These are phyloP conservation scores for Paramecium biaurelia DNA, from an alignment of 73 alveolate genomes.

Conservation along the genomic window DNA sequence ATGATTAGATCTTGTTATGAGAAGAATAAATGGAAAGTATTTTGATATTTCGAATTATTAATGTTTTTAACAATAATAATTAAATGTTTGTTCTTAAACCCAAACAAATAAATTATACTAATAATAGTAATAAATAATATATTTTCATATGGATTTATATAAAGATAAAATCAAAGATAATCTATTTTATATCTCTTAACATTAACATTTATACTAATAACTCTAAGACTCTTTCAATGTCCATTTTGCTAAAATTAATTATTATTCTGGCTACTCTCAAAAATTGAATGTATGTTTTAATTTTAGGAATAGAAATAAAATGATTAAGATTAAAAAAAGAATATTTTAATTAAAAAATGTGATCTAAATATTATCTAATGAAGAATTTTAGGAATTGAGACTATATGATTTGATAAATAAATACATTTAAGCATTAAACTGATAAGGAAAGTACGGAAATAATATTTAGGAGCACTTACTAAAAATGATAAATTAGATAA, in stretches of 20 bases:
- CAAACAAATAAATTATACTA: background rate
- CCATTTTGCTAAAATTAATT: background rate
- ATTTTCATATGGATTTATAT: background rate
- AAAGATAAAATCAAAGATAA: background rate
- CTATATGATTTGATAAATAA: conserved; percentile 90
- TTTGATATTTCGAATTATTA: background rate
- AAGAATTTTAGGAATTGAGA: conserved; percentile 52
- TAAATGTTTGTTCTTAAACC: background rate
- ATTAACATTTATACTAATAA: background rate
- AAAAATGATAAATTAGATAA: conserved; percentile 69
- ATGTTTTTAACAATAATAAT: background rate
- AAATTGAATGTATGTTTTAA: too few species aligned
- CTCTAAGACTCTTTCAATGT: background rate
- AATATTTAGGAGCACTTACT: conserved; percentile 76
- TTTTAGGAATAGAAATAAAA: background rate
- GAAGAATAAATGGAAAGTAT: background rate
- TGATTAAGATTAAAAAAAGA: background rate
- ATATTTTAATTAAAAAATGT: background rate
- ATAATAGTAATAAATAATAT: background rate
- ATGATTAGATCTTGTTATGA: background rate
- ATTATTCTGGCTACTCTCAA: background rate
- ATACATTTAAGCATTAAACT: conserved; percentile 80
- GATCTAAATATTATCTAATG: background rate
- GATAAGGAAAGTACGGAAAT: conserved; percentile 73
- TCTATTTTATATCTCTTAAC: background rate